Base-by-base conservation (phyloP, 1,284 basidiomycete genomes). In the Boletus sp. region DNA sequence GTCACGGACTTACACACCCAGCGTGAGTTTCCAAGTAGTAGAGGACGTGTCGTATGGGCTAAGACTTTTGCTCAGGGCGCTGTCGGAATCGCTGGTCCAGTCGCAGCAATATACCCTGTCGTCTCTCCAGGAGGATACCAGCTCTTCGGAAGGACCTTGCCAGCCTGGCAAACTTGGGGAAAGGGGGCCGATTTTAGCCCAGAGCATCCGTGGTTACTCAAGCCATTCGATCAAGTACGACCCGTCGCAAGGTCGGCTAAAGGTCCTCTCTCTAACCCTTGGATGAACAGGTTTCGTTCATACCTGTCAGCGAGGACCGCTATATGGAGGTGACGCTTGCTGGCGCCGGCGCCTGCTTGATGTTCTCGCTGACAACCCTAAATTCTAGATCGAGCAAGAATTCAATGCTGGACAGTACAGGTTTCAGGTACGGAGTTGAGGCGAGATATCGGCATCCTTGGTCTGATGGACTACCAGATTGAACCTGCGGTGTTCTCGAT, bases 41-140 rank as follows among this genome's bases (percentile, higher is more conserved):
- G 25, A 29, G 12, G 0, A 20, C 8, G 5, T 23, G 26, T 33
- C 23, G 8, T 41, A 40, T n/a, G 4, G 3, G 3, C 36, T 47
- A 14, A 43, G 12, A 17, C 20, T 2, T 22, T 27, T 5, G 10
- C 9, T 2, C 51, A 82, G 79, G 81, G 84, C 9, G 80, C 84
- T 0, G 71, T 86, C 26, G 81, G 83, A 0, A 77, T 83, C 23
- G 77, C 81, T 2, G 81, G 82, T 2, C 69, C 76, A 0, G 76
- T 80, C 10, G 74, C 76, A 5, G 79, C 78, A 3, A 84, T 86
- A 49, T 88, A 85, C 55, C 84, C 81, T 0, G 72, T 83, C 36
- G 78, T 79, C 45, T 81, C 77, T 4, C 82, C 82, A 0, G 82
- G 82, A 17, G 81, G 81, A 0, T 85, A 84, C 60, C 81, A 83